Evolutionary conservation across 2,329 filamentous ascomycete genomes (phyloP).

Genomic region (Ascochyta viciae-villosae): DNA sequence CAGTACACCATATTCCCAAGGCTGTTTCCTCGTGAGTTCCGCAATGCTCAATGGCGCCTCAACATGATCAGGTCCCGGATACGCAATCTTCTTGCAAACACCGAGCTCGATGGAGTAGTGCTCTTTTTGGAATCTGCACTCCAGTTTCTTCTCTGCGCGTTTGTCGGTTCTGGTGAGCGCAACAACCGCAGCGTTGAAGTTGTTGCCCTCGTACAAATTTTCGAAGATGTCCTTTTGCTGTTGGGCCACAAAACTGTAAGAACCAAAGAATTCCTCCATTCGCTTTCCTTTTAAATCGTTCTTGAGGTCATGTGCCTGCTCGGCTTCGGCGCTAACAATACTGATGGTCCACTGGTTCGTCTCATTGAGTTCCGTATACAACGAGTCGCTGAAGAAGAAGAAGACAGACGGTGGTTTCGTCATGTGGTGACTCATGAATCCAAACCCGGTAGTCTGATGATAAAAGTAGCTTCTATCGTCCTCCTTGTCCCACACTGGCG

Average conservation of each 20-base stretch:
- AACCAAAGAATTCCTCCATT: background rate
- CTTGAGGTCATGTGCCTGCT: background rate
- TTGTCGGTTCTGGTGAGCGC: background rate
- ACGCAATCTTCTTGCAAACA: background rate
- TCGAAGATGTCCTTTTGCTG: background rate
- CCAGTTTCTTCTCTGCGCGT: background rate
- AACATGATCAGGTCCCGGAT: background rate
- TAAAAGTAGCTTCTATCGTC: constrained; percentile 5
- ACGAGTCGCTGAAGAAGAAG: constrained; percentile 1
- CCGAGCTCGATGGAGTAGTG: background rate
- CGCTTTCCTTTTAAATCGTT: too few species aligned
- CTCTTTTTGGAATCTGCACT: background rate
- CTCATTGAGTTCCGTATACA: background rate
- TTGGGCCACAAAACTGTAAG: background rate
- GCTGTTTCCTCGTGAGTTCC: constrained; percentile 1
- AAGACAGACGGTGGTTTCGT: background rate
- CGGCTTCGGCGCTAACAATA: background rate
- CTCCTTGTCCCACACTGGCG: constrained; percentile 3
- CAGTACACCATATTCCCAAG: constrained; percentile 4
- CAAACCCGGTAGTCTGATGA: constrained; percentile 3
- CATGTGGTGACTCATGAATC: background rate
- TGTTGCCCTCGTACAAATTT: background rate
- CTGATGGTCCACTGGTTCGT: constrained; percentile 1
- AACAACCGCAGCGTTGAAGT: background rate
- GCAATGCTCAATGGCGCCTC: background rate